Evolutionary conservation across 1,284 basidiomycete species (phyloP), one percentile per base, ranked within the genome.

Genomic region (Ceratobasidium sp.): DNA sequence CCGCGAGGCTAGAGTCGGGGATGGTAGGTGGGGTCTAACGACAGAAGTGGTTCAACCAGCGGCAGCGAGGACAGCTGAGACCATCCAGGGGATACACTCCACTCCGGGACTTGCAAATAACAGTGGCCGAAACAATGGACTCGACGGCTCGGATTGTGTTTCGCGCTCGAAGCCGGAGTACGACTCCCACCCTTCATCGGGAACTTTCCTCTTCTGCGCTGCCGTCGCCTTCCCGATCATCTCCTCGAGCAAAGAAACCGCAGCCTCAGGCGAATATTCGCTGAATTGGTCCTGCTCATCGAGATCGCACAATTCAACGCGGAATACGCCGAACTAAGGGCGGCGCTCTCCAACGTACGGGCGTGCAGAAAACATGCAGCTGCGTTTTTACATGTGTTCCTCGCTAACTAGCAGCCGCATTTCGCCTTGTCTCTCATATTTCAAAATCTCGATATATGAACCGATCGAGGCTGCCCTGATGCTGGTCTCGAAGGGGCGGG

Each of bases 91-190:
- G 51, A 67, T 33, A 10, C 42, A 67, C 65, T 51, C 51, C 15
- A 75, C 73, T 31, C 73, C 73, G 60, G 61, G 56, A 23, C 73
- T 61, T 51, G 13, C 47, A 13, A 28, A 49, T 15, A 45, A 31
- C 20, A 61, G 47, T 15, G 47, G 20, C 31, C 58, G 71, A 23
- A 75, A 37, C 23, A 63, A 28, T 7, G 73, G 73, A 31, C 61
- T 75, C 33, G 73, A 75, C 73, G 31, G 73, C 73, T 20, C 56
- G 73, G 47, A 75, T 61, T 53, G 61, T 75, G 31, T 51, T 75
- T 26, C 60, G 73, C 3, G 61, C 73, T 35, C 73, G 73, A 60
- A 75, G 73, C 37, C 73, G 54, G 37, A 75, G 73, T 45, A 61
- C 60, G 28, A 64, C 73, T 37, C 73, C 73, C 33, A 75, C 73